These are phyloP conservation scores for Alternaria burnsii DNA, from an alignment of 2,329 filamentous ascomycete genomes.

Conservation along the genomic window DNA sequence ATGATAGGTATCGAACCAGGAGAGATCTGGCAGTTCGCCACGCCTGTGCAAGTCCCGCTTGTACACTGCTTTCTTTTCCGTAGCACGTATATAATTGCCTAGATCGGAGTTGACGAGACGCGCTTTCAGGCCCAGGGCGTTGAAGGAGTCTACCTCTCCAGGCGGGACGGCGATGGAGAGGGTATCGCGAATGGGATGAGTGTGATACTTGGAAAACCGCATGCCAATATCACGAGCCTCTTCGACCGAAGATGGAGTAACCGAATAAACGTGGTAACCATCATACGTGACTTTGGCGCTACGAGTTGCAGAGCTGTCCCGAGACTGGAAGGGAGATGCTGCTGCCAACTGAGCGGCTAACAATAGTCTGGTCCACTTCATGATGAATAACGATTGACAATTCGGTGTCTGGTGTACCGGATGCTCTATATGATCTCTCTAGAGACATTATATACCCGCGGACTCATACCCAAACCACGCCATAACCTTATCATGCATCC, in stretches of 20 bases:
- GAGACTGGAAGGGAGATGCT: constrained; percentile 18
- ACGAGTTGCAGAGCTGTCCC: constrained; percentile 4
- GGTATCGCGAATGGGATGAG: constrained; percentile 30
- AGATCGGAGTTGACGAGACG: constrained; percentile 57
- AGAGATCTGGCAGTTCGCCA: constrained; percentile 53
- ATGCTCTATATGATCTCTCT: background rate
- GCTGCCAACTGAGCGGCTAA: constrained; percentile 22
- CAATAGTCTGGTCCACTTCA: constrained; percentile 20
- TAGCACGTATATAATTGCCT: constrained; percentile 52
- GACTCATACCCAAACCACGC: background rate
- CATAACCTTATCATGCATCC: background rate
- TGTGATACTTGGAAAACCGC: constrained; percentile 30
- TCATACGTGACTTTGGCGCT: constrained; percentile 22
- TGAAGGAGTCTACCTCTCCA: constrained; percentile 50
- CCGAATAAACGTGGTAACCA: constrained; percentile 30
- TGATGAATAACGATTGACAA: constrained; percentile 1
- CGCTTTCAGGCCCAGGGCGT: constrained; percentile 47
- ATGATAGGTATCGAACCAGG: constrained; percentile 47
- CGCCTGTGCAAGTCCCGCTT: constrained; percentile 24
- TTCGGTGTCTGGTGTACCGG: background rate
- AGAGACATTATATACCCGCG: background rate
- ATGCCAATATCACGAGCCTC: constrained; percentile 25
- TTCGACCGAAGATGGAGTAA: constrained; percentile 23
- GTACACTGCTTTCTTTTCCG: constrained; percentile 23
- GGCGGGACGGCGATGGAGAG: constrained; percentile 52